Evolutionary conservation across 768 basidiomycete species (phyloP).

Genomic region (Tulasnella sp.): DNA sequence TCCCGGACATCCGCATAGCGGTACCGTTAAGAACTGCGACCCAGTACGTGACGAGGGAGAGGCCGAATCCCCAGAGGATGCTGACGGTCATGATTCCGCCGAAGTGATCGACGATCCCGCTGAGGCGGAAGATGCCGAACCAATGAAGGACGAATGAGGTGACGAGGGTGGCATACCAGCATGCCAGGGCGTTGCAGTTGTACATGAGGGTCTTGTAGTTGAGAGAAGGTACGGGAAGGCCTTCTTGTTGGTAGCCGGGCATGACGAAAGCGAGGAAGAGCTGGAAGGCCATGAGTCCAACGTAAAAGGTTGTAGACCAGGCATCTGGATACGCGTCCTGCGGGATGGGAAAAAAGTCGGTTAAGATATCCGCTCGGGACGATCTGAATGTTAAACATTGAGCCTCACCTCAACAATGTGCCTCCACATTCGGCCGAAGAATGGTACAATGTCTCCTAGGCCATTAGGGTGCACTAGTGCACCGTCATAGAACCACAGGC

Average conservation of each 20-base stretch:
- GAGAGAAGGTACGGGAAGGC: slow-evolving; percentile 92
- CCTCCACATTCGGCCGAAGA: slow-evolving; percentile 76
- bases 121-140: slow-evolving; percentile 80
- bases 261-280: slow-evolving; percentile 85
- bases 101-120: slow-evolving; percentile 93
- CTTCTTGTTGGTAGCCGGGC: slow-evolving; percentile 90
- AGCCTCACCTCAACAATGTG: slow-evolving; percentile 69
- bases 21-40: slow-evolving; percentile 71
- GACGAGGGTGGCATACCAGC: slow-evolving; percentile 75
- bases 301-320: slow-evolving; percentile 88
- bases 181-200: slow-evolving; percentile 91
- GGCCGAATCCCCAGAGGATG: slow-evolving; percentile 84
- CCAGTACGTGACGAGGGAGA: slow-evolving; percentile 78
- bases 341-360: neutral
- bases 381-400: neutral
- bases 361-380: neutral
- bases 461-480: slow-evolving; percentile 66
- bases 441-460: slow-evolving; percentile 67
- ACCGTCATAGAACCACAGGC: slow-evolving; percentile 94
- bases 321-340: slow-evolving; percentile 89
- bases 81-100: slow-evolving; percentile 94
- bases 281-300: slow-evolving; percentile 82
- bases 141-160: slow-evolving; percentile 73
- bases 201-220: slow-evolving; percentile 90
- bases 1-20: slow-evolving; percentile 91